Percentiles rank a stretch among this genome's conserved stretches.
These are phyloP conservation scores for Suillus tomentosus DNA, from an alignment of 768 basidiomycete species.

Conservation along the genomic window DNA sequence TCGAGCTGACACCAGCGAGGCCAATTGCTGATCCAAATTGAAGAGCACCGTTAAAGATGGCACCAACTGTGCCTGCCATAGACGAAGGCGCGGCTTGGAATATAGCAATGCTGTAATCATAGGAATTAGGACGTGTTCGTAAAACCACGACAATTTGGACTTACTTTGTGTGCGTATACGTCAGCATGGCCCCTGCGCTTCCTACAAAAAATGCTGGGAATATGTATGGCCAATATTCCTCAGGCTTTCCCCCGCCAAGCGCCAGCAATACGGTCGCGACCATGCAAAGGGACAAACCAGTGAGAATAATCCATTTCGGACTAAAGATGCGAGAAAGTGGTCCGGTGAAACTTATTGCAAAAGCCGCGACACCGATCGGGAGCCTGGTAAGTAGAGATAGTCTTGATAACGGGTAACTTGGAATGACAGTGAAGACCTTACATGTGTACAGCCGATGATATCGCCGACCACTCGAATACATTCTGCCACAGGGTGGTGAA, in stretches of 20 bases:
- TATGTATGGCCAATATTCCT: constrained; percentile 47
- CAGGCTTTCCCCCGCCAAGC: constrained; percentile 40
- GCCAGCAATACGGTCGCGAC: constrained; percentile 44
- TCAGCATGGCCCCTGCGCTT: constrained; percentile 45
- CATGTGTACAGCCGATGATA: constrained; percentile 44
- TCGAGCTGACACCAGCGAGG: constrained; percentile 50
- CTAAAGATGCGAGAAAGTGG: constrained; percentile 37
- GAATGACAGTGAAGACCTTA: constrained; percentile 20
- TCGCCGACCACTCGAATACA: constrained; percentile 42
- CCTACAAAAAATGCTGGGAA: constrained; percentile 55
- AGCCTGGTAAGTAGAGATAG: constrained; percentile 28
- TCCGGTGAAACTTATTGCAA: constrained; percentile 43
- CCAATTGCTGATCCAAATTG: constrained; percentile 56
- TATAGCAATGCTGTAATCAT: constrained; percentile 45
- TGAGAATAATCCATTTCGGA: constrained; percentile 49
- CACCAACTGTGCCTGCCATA: constrained; percentile 55
- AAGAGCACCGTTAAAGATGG: constrained; percentile 56
- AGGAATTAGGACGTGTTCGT: neutral
- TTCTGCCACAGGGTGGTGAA: constrained; percentile 44
- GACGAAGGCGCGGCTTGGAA: constrained; percentile 48
- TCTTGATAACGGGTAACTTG: constrained; percentile 10
- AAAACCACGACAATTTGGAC: constrained; percentile 17
- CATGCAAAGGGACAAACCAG: constrained; percentile 40
- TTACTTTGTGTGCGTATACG: constrained; percentile 51
- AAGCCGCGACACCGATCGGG: constrained; percentile 42